Conservation (phyloP, 148 eudicot genomes). For the Silene conica region DNA sequence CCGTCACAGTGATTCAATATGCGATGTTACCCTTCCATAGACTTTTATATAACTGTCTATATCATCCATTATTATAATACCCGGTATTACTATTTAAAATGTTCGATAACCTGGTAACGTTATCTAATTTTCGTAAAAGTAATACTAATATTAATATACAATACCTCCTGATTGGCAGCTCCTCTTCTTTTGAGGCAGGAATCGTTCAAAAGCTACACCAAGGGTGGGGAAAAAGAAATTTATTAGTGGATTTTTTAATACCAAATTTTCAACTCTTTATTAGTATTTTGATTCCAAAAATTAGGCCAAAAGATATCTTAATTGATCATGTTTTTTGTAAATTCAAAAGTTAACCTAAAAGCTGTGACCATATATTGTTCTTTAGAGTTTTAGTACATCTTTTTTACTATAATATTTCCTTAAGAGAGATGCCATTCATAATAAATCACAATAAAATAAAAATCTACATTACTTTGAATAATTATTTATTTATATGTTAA, state of each 20-base stretch:
- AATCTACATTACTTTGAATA: slow-evolving; percentile 1
- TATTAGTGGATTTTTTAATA: neutral
- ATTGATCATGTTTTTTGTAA: slow-evolving; percentile 6
- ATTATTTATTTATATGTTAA: too few species aligned
- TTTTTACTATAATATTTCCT: slow-evolving; percentile 28
- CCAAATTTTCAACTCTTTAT: slow-evolving; percentile 14
- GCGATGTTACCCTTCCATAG: too few species aligned
- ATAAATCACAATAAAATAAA: neutral
- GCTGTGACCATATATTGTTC: slow-evolving; percentile 25
- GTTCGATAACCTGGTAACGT: too few species aligned
- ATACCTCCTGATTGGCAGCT: slow-evolving; percentile 37
- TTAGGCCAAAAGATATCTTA: slow-evolving; percentile 24
- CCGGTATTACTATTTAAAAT: too few species aligned
- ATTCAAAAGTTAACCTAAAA: slow-evolving; percentile 30
- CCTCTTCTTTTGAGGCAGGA: slow-evolving; percentile 48
- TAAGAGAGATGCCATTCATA: slow-evolving; percentile 22
- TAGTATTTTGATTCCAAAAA: slow-evolving; percentile 24
- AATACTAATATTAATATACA: neutral
- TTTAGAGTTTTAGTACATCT: slow-evolving; percentile 20
- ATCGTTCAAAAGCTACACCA: slow-evolving; percentile 44
- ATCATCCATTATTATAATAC: too few species aligned
- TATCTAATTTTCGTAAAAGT: neutral
- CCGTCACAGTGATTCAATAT: too few species aligned
- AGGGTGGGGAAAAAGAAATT: slow-evolving; percentile 15
- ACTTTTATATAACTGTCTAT: too few species aligned